Evolutionary conservation across 2,329 filamentous ascomycete genomes (phyloP).

Genomic region (Penicillium griseofulvum): DNA sequence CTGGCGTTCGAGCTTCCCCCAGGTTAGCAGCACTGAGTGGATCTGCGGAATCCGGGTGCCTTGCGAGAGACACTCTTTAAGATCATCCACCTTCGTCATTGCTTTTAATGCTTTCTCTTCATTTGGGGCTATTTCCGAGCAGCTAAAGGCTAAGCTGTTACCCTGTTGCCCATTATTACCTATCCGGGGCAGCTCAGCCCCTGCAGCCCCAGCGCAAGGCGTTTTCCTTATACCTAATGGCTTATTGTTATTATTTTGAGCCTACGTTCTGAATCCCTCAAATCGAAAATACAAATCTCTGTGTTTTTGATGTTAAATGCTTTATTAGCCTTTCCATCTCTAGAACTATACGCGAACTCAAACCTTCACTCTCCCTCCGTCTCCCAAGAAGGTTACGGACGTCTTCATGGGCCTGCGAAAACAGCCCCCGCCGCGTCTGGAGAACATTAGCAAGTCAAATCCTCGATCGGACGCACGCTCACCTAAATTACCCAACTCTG

Average conservation of each 20-base stretch:
- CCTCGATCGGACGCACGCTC: constrained; percentile 30
- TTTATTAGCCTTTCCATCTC: neutral
- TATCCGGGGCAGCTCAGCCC: neutral
- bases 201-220: constrained; percentile 12
- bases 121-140: neutral
- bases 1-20: constrained; percentile 1
- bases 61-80: constrained; percentile 1
- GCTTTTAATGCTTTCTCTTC: neutral
- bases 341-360: neutral
- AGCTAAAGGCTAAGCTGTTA: constrained; percentile 1
- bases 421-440: constrained; percentile 37
- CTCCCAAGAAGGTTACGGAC: neutral
- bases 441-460: constrained; percentile 33
- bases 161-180: neutral
- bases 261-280: neutral
- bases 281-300: neutral
- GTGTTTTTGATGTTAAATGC: neutral
- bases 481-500: constrained; percentile 33
- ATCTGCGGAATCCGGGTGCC: constrained; percentile 11
- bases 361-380: neutral
- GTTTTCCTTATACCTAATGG: constrained; percentile 9
- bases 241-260: neutral
- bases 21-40: neutral
- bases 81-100: constrained; percentile 3
- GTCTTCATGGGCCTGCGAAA: constrained; percentile 42